Evolutionary conservation across 2,329 filamentous ascomycete species (phyloP), one percentile per base, ranked within the genome.

Genomic region (Lasiodiplodia citricola): DNA sequence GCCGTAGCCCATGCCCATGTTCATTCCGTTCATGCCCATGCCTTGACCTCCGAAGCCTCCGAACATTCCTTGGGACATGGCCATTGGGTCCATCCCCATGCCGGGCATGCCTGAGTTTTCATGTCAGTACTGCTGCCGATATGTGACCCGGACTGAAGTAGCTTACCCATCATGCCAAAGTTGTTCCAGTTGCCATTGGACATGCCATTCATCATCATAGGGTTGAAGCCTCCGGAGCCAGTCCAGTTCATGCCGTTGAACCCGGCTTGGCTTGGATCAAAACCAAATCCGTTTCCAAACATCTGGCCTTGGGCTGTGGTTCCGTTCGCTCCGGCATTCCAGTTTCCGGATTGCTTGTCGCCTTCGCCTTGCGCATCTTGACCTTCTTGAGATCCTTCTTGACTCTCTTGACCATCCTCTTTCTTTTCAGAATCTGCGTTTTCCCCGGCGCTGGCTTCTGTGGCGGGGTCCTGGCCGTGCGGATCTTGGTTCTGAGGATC

Each of bases 111-210:
- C 92, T 72, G 69, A 47, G 31, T 50, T 65, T 44, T 16, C n/a
- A 72, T 58, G 70, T 80, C 74, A 76, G 77, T 50, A 60, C 25
- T 14, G 3, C 70, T 81, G 74, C 79, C 70, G 37, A 54, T 28
- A 55, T 55, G 47, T 52, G 25, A 25, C 35, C 31, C 70, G 21
- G 35, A 44, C 4, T 41, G 38, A 31, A 47, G 38, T 11, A 58
- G 85, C 92, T 78, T 88, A 97, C 94, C 92, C 92, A 97, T 97
- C 89, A 95, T 93, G 66, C 91, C 91, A 87, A 91, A 93, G 87
- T 80, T 88, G 84, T 89, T 92, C 91, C 90, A 92, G 88, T 89
- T 88, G 88, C 79, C 82, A 74, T 83, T 85, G 8, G 74, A 66
- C 76, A 79, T 78, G 60, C 73, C 73, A 56, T 74, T 73, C 73